These are phyloP conservation scores for Nyssa sinensis DNA, from an alignment of 148 eudicot genomes.

Conservation along the genomic window DNA sequence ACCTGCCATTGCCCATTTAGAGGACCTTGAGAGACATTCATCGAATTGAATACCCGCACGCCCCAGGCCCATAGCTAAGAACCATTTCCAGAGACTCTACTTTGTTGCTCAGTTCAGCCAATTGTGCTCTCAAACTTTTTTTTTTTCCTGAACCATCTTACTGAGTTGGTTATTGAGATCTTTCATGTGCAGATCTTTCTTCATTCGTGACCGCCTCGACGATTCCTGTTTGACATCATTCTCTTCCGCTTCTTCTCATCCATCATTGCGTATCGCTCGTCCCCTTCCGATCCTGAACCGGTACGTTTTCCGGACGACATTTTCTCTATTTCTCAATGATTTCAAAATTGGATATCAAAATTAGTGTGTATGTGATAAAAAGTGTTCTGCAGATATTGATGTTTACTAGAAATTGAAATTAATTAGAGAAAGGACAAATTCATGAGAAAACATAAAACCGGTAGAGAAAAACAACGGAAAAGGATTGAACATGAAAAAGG, in stretches of 20 bases:
- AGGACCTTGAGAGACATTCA: too few species aligned
- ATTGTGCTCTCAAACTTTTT: constrained; percentile 24
- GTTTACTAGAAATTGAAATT: background rate
- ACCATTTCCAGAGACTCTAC: constrained; percentile 37
- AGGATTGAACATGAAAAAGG: constrained; percentile 54
- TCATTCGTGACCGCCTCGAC: constrained; percentile 56
- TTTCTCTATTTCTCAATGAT: background rate
- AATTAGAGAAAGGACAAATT: background rate
- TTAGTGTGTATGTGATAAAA: too few species aligned
- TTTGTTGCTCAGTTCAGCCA: constrained; percentile 32
- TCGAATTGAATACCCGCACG: too few species aligned
- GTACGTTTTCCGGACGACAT: constrained; percentile 25
- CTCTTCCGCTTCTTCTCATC: constrained; percentile 63
- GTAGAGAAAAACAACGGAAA: constrained; percentile 60
- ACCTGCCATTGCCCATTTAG: too few species aligned
- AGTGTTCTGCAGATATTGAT: background rate
- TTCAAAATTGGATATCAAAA: background rate
- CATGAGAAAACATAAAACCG: constrained; percentile 67
- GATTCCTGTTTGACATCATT: constrained; percentile 67
- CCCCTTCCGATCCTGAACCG: constrained; percentile 39
- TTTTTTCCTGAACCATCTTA: constrained; percentile 22
- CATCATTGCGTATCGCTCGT: constrained; percentile 4
- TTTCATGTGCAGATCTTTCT: constrained; percentile 50
- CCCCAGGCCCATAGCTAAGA: background rate
- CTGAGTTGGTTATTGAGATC: constrained; percentile 33